Base-by-base conservation (phyloP, 345 rosid genomes). In the Euphorbia lathyris region DNA sequence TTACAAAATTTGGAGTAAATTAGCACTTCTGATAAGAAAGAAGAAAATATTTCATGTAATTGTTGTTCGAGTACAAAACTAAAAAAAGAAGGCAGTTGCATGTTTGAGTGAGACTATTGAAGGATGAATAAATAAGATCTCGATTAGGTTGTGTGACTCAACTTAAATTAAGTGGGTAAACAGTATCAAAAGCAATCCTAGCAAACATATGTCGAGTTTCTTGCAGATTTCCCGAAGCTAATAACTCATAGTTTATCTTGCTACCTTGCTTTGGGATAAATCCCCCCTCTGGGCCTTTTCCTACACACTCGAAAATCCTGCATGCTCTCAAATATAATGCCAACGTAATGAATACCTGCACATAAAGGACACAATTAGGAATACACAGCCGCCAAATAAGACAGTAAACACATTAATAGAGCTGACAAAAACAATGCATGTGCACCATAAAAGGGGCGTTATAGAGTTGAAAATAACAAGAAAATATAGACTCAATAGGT, bases 111-210 rank as follows among this genome's bases (percentile, higher is more conserved):
- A 12, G 19, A 14, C 51, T 45, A 16, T 45, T 45, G 11, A 7
- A 45, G 19, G 19, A 45, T 40, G 12, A 45, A 45, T 45, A 45
- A 45, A 45, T 45, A 45, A 45, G 51, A 45, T 3, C 72, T 0
- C 23, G 40, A 36, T 16, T 76, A 23, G 52, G 25, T 13, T 23
- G 69, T 34, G 63, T 14, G 19, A 43, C 29, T 66, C 19, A 25
- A 19, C 60, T 71, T 76, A 32, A 68, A 58, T 75, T 65, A 47
- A 77, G 70, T 10, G 97, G 98, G 74, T 82, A 95, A 16, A 92
- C 74, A 4, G 97, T 90, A 73, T 96, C 94, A 27, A 96, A 92
- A 50, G 90, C 90, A 58, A 89, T 80, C 83, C 97, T 87, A 6
- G 97, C 97, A 82, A 96, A 90, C 5, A 74, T 78, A 82, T 86